Conservation (phyloP, 176 grass and related monocot species). For the Thalia dealbata region DNA sequence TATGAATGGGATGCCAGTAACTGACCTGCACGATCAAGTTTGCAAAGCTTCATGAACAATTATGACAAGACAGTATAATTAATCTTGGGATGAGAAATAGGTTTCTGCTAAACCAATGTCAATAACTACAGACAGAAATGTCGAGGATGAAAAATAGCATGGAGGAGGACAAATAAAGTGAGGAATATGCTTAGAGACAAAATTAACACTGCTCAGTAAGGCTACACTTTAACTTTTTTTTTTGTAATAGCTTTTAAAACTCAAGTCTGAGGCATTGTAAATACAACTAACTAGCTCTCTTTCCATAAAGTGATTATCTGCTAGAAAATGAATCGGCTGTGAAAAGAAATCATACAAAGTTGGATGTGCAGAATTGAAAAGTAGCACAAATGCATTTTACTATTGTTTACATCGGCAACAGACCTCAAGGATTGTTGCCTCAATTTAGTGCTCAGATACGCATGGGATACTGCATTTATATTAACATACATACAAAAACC, state of each 20-base stretch:
- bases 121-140: background rate
- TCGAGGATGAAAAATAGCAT: background rate
- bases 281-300: background rate
- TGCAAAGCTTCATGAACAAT: too few relatives aligned
- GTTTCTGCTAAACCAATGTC: background rate
- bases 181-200: background rate
- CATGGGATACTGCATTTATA: background rate
- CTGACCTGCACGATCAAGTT: too few relatives aligned
- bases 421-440: background rate
- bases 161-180: background rate
- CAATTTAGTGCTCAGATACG: background rate
- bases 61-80: background rate
- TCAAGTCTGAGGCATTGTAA: background rate
- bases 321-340: background rate
- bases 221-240: background rate
- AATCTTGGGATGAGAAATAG: background rate
- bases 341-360: background rate
- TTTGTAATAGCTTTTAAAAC: background rate
- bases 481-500: background rate
- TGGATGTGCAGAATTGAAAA: background rate
- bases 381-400: background rate
- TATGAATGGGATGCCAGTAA: too few relatives aligned
- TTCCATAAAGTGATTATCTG: background rate
- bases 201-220: background rate
- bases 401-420: background rate